Conservation (phyloP, 306 rosid species). For the Cicer yamashitae region DNA sequence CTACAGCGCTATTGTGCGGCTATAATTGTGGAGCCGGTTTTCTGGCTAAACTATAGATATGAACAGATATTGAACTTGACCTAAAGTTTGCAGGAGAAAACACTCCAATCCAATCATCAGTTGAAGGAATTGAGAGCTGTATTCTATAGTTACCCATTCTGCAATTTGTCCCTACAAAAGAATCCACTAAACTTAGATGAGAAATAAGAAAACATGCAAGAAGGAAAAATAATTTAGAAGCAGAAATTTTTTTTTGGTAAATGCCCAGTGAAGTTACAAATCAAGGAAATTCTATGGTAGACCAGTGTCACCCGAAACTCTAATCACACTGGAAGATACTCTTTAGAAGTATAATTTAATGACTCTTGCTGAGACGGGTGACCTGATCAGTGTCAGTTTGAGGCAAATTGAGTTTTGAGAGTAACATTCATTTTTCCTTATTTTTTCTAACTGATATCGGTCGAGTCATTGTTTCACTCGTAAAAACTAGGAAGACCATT, state of each 20-base stretch:
- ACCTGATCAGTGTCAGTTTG: no score
- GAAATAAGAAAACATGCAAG: not conserved
- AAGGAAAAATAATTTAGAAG: not conserved
- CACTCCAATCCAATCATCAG: slow-evolving; percentile 85
- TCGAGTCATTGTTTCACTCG: no score
- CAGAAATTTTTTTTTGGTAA: not conserved
- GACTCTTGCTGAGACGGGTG: no score
- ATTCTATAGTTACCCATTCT: slow-evolving; percentile 72
- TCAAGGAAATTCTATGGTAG: no score
- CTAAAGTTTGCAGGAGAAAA: slow-evolving; percentile 92
- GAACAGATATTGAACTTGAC: slow-evolving; percentile 41
- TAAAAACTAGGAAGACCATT: no score
- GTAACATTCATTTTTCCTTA: no score
- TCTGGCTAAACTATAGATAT: not conserved
- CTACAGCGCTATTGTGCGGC: not conserved
- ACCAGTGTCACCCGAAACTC: no score
- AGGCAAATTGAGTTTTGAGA: no score
- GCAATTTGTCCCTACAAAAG: slow-evolving; percentile 62
- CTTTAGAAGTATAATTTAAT: no score
- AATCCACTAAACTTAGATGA: slow-evolving; percentile 35
- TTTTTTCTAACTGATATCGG: no score
- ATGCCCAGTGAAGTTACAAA: not conserved
- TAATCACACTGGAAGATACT: no score
- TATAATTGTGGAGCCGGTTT: not conserved
- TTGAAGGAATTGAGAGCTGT: slow-evolving; percentile 69